Base-by-base conservation (phyloP, 2,329 filamentous ascomycete genomes). In the Simplicillium aogashimaense region DNA sequence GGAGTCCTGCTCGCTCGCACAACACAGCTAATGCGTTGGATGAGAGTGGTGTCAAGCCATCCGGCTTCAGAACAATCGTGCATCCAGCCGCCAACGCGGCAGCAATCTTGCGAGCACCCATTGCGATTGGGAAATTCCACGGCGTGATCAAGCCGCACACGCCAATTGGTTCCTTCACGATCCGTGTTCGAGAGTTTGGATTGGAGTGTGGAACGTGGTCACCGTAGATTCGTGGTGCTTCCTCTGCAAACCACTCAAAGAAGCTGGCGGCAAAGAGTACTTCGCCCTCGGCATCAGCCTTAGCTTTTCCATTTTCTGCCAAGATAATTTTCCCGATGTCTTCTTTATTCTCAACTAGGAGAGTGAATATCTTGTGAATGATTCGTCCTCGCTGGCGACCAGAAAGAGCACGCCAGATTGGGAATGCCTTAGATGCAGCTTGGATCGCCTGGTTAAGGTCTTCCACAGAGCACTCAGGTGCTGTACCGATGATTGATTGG, bases 41-140 rank as follows among this genome's bases (percentile, higher is more conserved):
- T 9, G 20, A 25, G 9, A 25, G 9, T 9, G 20, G 20, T 9
- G 20, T 25, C 9, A 25, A 25, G 5, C 20, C 20, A 9, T 25
- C 20, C 9, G 20, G 9, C 20, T 25, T 25, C 6, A 25, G 20
- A 25, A 25, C 20, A 9, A 25, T 9, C 5, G 20, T 25, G 20
- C 81, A 85, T 17, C 81, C 82, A n/a, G 81, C 81, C 13, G 81
- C 81, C 15, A 86, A 63, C 3, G 74, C 75, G 1, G 75, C 57
- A 3, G 56, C 63, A 13, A 61, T 51, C 41, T 68, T 67, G 18
- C 64, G 52, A 3, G 65, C 64, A 30, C 72, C 63, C 71, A 75
- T 76, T 28, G 69, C 70, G 13, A 65, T 62, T 10, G 72, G 72
- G 50, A 82, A 83, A 57, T 83, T 83, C 77, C 77, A 3, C 78